Evolutionary conservation across 768 basidiomycete species (phyloP), one percentile per base, ranked within the genome.

Genomic region (Strobilomyces dryophilus): DNA sequence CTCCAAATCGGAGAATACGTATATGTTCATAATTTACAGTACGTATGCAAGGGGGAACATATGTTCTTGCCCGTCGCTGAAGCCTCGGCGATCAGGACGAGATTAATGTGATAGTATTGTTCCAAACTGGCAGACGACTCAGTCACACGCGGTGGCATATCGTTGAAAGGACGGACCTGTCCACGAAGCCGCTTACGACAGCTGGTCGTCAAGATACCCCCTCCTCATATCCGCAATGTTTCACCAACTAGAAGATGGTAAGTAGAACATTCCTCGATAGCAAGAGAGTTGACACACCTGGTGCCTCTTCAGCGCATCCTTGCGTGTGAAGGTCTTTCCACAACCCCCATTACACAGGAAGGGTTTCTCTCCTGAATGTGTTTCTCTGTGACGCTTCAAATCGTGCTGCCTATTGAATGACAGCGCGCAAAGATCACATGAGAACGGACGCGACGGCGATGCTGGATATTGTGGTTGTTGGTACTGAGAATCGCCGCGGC

Each of bases 391-490:
- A 34, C 89, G 80, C 66, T 91, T 91, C 64, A 92, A 68, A 67
- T 92, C 89, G 65, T 92, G 89, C 66, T 89, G 87, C 41, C 89
- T 81, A 64, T 89, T 89, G 74, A 92, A 92, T 20, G 89, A 90
- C 56, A 91, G 68, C 11, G 87, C 78, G 66, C 89, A 92, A 57
- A 89, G 67, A 59, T 86, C 83, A 55, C 85, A 87, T 10, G 80
- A 74, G 61, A 82, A 87, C 18, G 85, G 84, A 36, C 84, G 78
- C 17, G 74, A 67, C 8, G 82, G 79, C n/a, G 83, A 79, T 36
- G 79, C 73, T 26, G 83, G 77, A 66, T 81, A 82, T 51, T 82
- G 80, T 36, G 74, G 64, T 44, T 50, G 65, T 26, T 49, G 62
- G 49, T 56, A 63, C 5, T 47, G 55, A n/a, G 62, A 45, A 35